A percentile compares a stretch with the other conserved stretches of the same genome.
Evolutionary conservation across 2,329 filamentous ascomycete species (phyloP).

Genomic region (Catunica adiposa): DNA sequence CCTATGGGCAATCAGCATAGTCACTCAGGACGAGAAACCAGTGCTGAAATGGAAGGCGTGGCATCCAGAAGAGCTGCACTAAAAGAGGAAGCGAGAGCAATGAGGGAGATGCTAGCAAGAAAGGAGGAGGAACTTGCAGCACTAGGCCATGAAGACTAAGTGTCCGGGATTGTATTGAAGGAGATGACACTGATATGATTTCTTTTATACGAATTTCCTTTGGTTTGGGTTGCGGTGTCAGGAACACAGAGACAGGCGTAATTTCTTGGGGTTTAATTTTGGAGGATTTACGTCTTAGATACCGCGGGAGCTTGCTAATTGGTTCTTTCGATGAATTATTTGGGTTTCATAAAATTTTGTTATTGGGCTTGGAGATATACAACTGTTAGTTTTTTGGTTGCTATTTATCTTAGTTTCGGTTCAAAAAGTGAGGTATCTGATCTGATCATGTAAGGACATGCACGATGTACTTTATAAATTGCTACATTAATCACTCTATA

Average conservation of each 20-base stretch:
- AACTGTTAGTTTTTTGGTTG: too few species aligned
- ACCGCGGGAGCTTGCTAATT: neutral
- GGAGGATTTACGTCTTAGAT: neutral
- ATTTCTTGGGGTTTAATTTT: neutral
- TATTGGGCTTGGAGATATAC: too few species aligned
- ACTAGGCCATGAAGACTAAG: constrained; percentile 16
- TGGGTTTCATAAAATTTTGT: too few species aligned
- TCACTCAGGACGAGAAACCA: constrained; percentile 6
- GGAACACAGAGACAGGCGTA: neutral
- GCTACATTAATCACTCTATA: too few species aligned
- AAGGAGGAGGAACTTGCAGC: constrained; percentile 58
- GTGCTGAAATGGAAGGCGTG: constrained; percentile 15
- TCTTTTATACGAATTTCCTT: constrained; percentile 3
- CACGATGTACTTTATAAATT: too few species aligned
- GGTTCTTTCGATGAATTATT: too few species aligned
- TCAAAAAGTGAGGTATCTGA: neutral
- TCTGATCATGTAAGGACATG: neutral
- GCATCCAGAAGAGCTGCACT: constrained; percentile 47
- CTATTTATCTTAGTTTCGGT: too few species aligned
- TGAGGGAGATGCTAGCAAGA: constrained; percentile 53
- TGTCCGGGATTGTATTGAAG: neutral
- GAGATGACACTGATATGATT: neutral
- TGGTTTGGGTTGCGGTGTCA: neutral
- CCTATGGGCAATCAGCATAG: neutral
- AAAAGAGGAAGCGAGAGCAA: constrained; percentile 56